Percentiles rank a stretch among this genome's conserved stretches.
Conservation (phyloP, 345 rosid species). For the Aegle marmelos region DNA sequence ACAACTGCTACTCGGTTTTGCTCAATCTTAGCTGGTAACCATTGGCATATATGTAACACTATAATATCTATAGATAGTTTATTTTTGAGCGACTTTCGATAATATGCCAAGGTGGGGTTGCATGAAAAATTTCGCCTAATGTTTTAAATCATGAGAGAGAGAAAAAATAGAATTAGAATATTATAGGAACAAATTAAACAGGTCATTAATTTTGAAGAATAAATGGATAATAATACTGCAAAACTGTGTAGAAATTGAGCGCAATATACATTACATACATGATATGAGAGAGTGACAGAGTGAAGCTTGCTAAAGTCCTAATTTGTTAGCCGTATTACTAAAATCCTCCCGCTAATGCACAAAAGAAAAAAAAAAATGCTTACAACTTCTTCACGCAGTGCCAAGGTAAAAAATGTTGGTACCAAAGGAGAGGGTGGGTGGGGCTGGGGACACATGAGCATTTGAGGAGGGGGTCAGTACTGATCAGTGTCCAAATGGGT, state of each 20-base stretch:
- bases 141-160: background rate
- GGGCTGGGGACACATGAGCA: background rate
- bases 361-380: background rate
- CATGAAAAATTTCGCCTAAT: background rate
- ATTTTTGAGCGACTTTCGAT: background rate
- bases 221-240: conserved; percentile 23
- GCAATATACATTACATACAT: conserved; percentile 41
- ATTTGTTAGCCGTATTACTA: conserved; percentile 22
- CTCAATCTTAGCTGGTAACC: conserved; percentile 31
- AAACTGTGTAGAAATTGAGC: conserved; percentile 33
- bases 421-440: background rate
- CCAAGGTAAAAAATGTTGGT: background rate
- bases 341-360: conserved; percentile 9
- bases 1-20: conserved; percentile 13
- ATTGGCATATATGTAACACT: background rate
- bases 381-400: conserved; percentile 5
- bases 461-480: background rate
- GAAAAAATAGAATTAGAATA: too few species aligned
- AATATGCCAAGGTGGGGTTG: background rate
- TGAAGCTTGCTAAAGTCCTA: conserved; percentile 3
- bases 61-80: background rate
- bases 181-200: background rate
- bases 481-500: background rate
- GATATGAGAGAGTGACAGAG: background rate
- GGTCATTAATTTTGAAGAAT: conserved; percentile 9